A percentile compares a stretch with the other conserved stretches of the same genome.
These are phyloP conservation scores for Reutealis trisperma DNA, from an alignment of 345 rosid species.

Conservation along the genomic window DNA sequence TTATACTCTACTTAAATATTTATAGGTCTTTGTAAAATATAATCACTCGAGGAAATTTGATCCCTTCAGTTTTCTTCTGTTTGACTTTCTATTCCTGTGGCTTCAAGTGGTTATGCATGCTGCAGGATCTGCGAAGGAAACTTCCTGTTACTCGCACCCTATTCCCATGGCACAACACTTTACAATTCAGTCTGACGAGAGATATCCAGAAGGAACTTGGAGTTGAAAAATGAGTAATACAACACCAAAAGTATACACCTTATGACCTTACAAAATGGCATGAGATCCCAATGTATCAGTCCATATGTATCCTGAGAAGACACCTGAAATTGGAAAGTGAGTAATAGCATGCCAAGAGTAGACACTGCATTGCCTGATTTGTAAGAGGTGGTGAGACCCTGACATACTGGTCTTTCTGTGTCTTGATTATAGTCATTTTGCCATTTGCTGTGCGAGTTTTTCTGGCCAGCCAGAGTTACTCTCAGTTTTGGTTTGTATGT, in stretches of 20 bases:
- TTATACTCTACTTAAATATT: background rate
- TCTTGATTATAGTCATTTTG: slow-evolving; percentile 2
- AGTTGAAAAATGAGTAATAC: slow-evolving; percentile 55
- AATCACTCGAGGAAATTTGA: background rate
- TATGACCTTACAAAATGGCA: slow-evolving; percentile 2
- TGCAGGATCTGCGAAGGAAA: slow-evolving; percentile 95
- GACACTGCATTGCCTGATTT: background rate
- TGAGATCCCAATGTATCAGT: background rate
- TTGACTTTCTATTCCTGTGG: background rate
- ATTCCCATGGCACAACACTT: slow-evolving; percentile 92
- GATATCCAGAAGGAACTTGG: slow-evolving; percentile 91
- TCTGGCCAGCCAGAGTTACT: background rate
- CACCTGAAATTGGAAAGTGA: background rate
- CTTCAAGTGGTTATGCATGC: background rate
- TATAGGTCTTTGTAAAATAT: background rate
- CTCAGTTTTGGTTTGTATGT: slow-evolving; percentile 21
- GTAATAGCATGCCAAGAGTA: background rate
- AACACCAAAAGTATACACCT: background rate
- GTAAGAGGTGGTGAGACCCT: slow-evolving; percentile 3
- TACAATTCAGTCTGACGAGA: slow-evolving; percentile 89
- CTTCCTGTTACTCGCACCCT: slow-evolving; percentile 93
- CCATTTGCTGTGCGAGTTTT: background rate
- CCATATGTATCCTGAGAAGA: background rate
- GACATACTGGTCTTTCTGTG: background rate
- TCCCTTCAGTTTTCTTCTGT: background rate